phyloP scores from a whole-genome alignment of 495 filamentous ascomycete species.

The Annulohypoxylon nitens region DNA sequence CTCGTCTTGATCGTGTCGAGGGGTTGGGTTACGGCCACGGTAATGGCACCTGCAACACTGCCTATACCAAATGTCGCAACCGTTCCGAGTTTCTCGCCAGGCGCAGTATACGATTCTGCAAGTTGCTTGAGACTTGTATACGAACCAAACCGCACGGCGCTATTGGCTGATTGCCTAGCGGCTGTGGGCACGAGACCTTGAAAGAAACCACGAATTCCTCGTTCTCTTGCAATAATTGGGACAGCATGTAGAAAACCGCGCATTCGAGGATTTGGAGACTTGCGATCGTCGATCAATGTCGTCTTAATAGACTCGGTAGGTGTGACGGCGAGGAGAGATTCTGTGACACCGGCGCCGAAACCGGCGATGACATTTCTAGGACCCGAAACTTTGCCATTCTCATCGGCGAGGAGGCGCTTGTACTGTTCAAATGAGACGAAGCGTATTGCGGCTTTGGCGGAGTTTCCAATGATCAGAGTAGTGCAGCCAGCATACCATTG shows the following conservation, averaged over 20 bases:
- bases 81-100: constrained; percentile 94
- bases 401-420: constrained; percentile 84
- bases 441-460: constrained; percentile 92
- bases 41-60: constrained; percentile 89
- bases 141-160: constrained; percentile 86
- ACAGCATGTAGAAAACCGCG: constrained; percentile 93
- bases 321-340: constrained; percentile 93
- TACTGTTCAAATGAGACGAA: constrained; percentile 97
- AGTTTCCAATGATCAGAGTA: constrained; percentile 96
- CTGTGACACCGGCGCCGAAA: constrained; percentile 94
- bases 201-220: constrained; percentile 92
- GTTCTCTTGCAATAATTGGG: constrained; percentile 85
- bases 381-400: constrained; percentile 88
- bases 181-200: constrained; percentile 97
- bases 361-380: constrained; percentile 92
- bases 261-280: constrained; percentile 85
- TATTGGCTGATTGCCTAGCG: constrained; percentile 93
- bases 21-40: constrained; percentile 91
- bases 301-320: constrained; percentile 99
- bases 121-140: constrained; percentile 93
- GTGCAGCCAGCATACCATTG: constrained; percentile 99
- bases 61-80: constrained; percentile 91
- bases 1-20: constrained; percentile 96
- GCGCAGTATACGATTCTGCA: constrained; percentile 90
- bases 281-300: constrained; percentile 96